Base-by-base conservation (phyloP, 179 eudicot species). In the Camellia oleifera region DNA sequence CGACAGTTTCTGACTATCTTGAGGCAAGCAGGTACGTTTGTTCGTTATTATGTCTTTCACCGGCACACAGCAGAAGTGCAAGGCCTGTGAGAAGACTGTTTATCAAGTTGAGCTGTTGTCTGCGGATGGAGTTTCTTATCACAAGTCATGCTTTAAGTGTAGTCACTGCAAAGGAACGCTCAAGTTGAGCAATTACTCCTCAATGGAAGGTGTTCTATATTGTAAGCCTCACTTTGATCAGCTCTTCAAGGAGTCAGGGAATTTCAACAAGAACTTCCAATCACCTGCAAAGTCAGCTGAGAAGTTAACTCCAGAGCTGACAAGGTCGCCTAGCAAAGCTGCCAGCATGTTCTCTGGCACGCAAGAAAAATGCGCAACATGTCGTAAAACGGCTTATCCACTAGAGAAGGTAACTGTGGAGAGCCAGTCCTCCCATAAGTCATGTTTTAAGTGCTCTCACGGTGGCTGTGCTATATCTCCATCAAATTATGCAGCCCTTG, bases 181-280 rank as follows among this genome's bases (percentile, higher is more conserved):
- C 78, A 92, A 92, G 97, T 88, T 96, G 83, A 89, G 92, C 89
- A 96, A 83, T 85, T 96, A 87, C 83, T 94, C 98, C 54, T 96
- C 99, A 56, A 92, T 96, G 98, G 99, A 96, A 76, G 98, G 99
- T 52, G 98, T 91, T 69, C 81, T 94, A 75, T 94, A 90, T 88
- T 96, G 99, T 90, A 96, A 96, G 90, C 99, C 99, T 86, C 99
- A 96, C 86, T 94, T 91, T 84, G 97, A 96, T 89, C 99, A 96
- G 86, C 90, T 96, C 82, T 96, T 92, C 88, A 96, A 96, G 89
- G 99, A 96, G 89, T 52, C 92, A 0, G 99, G 99, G 77, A 94
- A 84, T 81, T 96, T 84, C 94, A 88, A 85, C 92, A 96, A 94
- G 88, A 96, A 92, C 79, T 96, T 96, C 78, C 94, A 89, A 77